Base-by-base conservation (phyloP, 345 rosid genomes). In the Orychophragmus violaceus region DNA sequence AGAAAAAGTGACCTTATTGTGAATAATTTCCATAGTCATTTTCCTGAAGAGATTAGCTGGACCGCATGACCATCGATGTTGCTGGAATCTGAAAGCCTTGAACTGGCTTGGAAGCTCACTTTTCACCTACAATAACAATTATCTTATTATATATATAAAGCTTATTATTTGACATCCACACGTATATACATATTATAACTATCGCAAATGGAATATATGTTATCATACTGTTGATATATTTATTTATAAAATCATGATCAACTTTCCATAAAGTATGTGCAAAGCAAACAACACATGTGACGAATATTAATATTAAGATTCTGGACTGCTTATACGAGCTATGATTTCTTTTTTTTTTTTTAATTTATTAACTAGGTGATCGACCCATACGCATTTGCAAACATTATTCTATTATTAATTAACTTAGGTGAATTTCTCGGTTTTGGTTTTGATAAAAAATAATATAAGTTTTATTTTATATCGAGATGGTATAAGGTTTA, bases 31-130 rank as follows among this genome's bases (percentile, higher is more conserved):
- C 18, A 74, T 37, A 8, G 74, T 37, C 85, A 82, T 85, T 68
- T 85, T 85, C 55, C 81, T 77, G 75, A 85, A 85, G 53, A 85
- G 85, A 74, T 82, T 85, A 55, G 90, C 90, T 55, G 87, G 90
- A 46, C 90, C 87, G 53, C 90, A 85, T 2, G 90, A 85, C 90
- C 90, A 85, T 19, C 90, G 75, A 39, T 85, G 85, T 16, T 85
- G 90, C 64, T 85, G 90, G 74, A 73, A 81, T 41, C 85, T 77
- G 44, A 75, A 85, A 3, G 87, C 87, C 12, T 77, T 81, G 37
- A 82, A 79, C 9, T 84, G 82, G 65, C 90, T 85, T 33, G 85
- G 90, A n/a, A 85, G 49, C 74, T 85, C 90, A 76, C 79, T 85
- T 76, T 76, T 85, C 70, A 82, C 90, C 89, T 84, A 50, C 44